Percentiles rank a stretch among this genome's conserved stretches.
Evolutionary conservation across 1,284 basidiomycete genomes (phyloP).

Genomic region (Malassezia restricta): DNA sequence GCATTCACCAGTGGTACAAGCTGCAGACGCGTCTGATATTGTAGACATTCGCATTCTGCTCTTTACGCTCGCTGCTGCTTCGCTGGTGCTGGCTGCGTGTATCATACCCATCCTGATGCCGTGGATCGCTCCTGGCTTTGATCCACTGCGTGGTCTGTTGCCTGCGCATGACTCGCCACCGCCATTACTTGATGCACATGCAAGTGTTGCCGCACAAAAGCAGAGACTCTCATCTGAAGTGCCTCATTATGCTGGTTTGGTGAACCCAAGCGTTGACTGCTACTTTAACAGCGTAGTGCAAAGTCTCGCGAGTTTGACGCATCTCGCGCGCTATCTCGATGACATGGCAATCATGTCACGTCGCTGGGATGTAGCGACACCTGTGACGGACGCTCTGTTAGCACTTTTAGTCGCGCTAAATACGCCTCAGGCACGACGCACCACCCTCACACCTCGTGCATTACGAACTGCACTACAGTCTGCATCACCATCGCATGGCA

Average conservation of each 20-base stretch:
- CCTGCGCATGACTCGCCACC: neutral
- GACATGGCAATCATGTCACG: slow-evolving; percentile 23
- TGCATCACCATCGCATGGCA: slow-evolving; percentile 22
- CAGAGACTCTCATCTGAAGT: neutral
- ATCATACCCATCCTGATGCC: neutral
- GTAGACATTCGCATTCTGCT: neutral
- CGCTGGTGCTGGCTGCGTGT: neutral
- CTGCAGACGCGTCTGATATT: neutral
- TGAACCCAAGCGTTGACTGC: slow-evolving; percentile 42
- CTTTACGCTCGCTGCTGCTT: neutral
- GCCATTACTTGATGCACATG: neutral
- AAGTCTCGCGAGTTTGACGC: slow-evolving; percentile 24
- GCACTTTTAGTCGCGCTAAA: slow-evolving; percentile 31
- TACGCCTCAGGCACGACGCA: slow-evolving; percentile 2
- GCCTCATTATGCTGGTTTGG: slow-evolving; percentile 25
- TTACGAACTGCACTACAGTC: slow-evolving; percentile 26
- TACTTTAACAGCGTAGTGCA: slow-evolving; percentile 44
- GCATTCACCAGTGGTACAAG: no score
- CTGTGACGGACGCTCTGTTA: slow-evolving; percentile 35
- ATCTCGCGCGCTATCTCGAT: slow-evolving; percentile 21
- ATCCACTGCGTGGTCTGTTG: neutral
- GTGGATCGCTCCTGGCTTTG: neutral
- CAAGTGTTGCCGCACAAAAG: neutral
- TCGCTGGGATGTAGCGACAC: slow-evolving; percentile 33
- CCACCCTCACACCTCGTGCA: slow-evolving; percentile 21